Evolutionary conservation across 305 asterid species (phyloP), one percentile per base, ranked within the genome.

Genomic region (Fraxinus dipetala): DNA sequence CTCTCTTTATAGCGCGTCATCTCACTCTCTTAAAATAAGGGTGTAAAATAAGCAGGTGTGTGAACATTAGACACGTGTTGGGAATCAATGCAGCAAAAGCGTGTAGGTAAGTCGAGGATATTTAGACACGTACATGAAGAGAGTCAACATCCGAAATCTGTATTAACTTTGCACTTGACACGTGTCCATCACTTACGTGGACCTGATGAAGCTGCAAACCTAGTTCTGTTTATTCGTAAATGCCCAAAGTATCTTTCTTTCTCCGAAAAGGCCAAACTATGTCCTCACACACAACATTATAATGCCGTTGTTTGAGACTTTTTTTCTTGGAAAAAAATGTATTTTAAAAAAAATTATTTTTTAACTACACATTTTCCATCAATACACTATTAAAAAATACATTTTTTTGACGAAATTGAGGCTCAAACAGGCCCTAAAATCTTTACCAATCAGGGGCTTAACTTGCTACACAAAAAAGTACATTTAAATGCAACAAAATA

Each of bases 141-240:
- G 77, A 84, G 88, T 88, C 91, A 87, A 85, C 80, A 90, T 88
- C 86, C 87, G 83, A 4, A 1, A 51, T 51, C 6, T 76, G 56
- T 69, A 70, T 59, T 54, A 54, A 16, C 13, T n/a, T 0, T 61
- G 14, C 31, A 61, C 13, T 22, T 63, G 87, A 90, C 91, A 85
- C 94, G 93, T 86, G 91, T 85, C 86, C 59, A 2, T 20, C 4
- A 5, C 1, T 87, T 85, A 86, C 93, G 89, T 89, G 70, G 70
- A 22, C 70, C 13, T 22, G 5, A 22, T 7, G 1, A 22, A 61
- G 70, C 70, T 67, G 86, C 81, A 34, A 61, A 8, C 31, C 69
- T 59, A 20, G 26, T 20, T 59, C 13, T 59, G 26, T n/a, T 56
- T 56, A 16, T 4, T 56, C 14, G 65, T 1, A 54, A 54, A 56